A percentile compares a stretch with the other conserved stretches of the same genome.
These are phyloP conservation scores for Ustilago shanxiensis DNA, from an alignment of 1,284 basidiomycete species.

Conservation along the genomic window DNA sequence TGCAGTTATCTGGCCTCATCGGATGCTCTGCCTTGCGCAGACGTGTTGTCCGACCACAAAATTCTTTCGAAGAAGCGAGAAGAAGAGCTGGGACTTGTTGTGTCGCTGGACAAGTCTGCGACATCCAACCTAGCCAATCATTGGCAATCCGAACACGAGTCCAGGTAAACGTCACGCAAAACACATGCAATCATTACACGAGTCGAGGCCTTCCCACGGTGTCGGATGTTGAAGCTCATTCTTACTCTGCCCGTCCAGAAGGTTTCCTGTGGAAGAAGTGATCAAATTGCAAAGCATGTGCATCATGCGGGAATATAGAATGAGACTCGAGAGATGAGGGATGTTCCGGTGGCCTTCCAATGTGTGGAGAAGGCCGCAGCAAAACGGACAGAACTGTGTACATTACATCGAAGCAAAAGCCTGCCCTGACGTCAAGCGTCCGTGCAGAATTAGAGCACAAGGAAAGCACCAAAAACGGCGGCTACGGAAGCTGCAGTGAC, in stretches of 20 bases:
- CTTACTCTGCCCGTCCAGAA: too few relatives aligned
- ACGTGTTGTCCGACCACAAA: too few relatives aligned
- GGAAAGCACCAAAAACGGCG: slow-evolving; percentile 21
- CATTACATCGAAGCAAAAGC: background rate
- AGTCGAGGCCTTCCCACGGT: background rate
- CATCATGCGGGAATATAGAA: background rate
- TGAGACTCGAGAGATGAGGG: background rate
- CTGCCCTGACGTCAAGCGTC: background rate
- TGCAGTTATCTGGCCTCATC: too few relatives aligned
- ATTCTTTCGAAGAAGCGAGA: too few relatives aligned
- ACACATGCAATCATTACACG: background rate
- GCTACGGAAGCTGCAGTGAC: slow-evolving; percentile 4
- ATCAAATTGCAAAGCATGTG: background rate
- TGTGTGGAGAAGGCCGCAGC: background rate
- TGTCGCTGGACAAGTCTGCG: too few relatives aligned
- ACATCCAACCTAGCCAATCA: too few relatives aligned
- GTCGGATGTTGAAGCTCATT: too few relatives aligned
- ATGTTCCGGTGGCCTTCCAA: background rate
- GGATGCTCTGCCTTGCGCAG: too few relatives aligned
- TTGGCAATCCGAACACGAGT: too few relatives aligned
- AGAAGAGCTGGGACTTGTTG: too few relatives aligned
- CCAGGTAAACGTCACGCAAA: too few relatives aligned
- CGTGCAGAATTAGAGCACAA: slow-evolving; percentile 18
- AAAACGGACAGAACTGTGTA: background rate
- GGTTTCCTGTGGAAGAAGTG: too few relatives aligned